Base-by-base conservation (phyloP, 495 filamentous ascomycete species). In the Daldinia childiae region DNA sequence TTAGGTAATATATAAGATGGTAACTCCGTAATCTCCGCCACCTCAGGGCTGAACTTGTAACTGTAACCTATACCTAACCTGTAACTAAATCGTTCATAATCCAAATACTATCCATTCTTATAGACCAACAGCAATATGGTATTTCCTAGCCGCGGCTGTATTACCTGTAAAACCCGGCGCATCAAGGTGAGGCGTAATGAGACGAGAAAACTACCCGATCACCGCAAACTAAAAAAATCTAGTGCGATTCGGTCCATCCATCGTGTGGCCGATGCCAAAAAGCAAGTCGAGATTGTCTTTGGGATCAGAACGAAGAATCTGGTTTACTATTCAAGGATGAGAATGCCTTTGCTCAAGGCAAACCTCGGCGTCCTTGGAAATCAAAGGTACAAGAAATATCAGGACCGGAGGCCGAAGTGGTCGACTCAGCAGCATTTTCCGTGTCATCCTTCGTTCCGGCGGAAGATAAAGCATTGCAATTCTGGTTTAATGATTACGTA, bases 321-420 rank as follows among this genome's bases (percentile, higher is more conserved):
- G 72, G 74, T 32, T 27, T 77, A 34, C 72, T 65, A n/a, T 81
- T 79, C 61, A 72, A 64, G 34, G 78, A 59, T 30, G 79, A 81
- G 56, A 81, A 81, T 62, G 69, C 62, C 3, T 81, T 76, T 67
- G 79, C 78, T 26, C 48, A 74, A 62, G 79, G 79, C 24, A 66
- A 67, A 19, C 77, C 62, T 6, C 62, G 79, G 19, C 76, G 79
- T 15, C 79, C 77, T 36, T 64, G 64, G 55, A 64, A 58, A 41
- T 15, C 65, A 1, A 65, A 41, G 36, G 62, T 29, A 4, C 59
- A 55, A 11, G 41, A 64, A 4, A 41, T 2, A 41, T 34, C 30
- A 38, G 27, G 38, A 34, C 45, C 69, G 11, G 34, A 9, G 26
- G 30, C 58, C 60, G 50, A 32, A 72, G 32, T 66, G 59, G 26